phyloP scores from a whole-genome alignment of 1,284 basidiomycete species.

The Coriolopsis trogii region DNA sequence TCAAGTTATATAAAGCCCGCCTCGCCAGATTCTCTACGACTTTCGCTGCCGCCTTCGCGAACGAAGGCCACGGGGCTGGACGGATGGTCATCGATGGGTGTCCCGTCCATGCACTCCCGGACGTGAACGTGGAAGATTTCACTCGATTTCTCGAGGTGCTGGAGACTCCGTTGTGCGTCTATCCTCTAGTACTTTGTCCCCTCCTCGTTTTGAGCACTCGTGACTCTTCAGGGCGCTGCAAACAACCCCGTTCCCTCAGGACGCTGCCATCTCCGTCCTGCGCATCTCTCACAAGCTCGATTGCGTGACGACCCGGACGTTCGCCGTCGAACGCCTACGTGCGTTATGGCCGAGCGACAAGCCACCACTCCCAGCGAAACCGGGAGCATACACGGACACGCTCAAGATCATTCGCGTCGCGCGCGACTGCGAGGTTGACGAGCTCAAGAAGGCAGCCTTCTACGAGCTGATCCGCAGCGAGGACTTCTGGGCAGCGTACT shows the following conservation, averaged over 20 bases:
- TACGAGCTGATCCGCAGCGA: slow-evolving; percentile 38
- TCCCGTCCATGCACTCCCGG: neutral
- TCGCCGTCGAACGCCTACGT: slow-evolving; percentile 28
- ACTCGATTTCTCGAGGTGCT: neutral
- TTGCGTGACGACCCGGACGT: slow-evolving; percentile 24
- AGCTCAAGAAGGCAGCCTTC: slow-evolving; percentile 37
- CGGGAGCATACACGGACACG: slow-evolving; percentile 28
- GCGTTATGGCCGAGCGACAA: slow-evolving; percentile 30
- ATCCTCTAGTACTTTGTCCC: neutral
- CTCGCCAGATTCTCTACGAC: neutral
- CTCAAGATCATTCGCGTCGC: slow-evolving; percentile 22
- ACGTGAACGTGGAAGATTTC: neutral
- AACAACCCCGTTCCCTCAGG: neutral
- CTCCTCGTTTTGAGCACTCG: neutral
- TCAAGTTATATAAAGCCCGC: slow-evolving; percentile 1
- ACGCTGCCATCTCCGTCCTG: slow-evolving; percentile 20
- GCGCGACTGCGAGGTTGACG: slow-evolving; percentile 29
- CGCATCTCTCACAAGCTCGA: slow-evolving; percentile 29
- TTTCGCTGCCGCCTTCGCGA: neutral
- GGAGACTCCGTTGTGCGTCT: slow-evolving; percentile 2
- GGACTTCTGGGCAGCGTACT: slow-evolving; percentile 27
- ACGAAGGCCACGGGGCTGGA: neutral
- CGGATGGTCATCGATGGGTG: neutral
- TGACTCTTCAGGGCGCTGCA: neutral
- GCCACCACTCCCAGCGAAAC: slow-evolving; percentile 11